Evolutionary conservation across 345 rosid genomes (phyloP).

Genomic region (Pseudoturritis turrita): DNA sequence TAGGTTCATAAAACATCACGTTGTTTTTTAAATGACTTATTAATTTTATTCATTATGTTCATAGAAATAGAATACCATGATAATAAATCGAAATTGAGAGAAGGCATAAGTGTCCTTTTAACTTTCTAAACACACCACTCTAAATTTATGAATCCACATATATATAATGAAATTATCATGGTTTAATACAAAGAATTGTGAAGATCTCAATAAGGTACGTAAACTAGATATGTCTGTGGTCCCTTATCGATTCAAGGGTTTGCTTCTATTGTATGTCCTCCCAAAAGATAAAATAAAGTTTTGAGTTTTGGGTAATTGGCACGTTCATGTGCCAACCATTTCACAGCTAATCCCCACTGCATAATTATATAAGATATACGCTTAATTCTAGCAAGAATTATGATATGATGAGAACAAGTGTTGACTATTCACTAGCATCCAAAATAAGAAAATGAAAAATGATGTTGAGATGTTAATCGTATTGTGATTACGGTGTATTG

Average conservation of each 20-base stretch:
- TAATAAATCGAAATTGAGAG: neutral
- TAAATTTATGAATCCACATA: neutral
- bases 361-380: neutral
- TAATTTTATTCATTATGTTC: neutral
- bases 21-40: neutral
- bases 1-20: neutral
- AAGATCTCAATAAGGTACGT: constrained; percentile 19
- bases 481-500: neutral
- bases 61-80: neutral
- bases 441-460: constrained; percentile 1
- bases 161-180: neutral
- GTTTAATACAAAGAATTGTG: constrained; percentile 8
- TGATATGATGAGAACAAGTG: neutral
- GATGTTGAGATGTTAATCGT: neutral
- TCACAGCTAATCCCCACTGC: constrained; percentile 29
- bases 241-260: constrained; percentile 22
- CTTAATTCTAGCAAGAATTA: neutral
- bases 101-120: neutral
- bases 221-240: constrained; percentile 19
- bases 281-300: constrained; percentile 8
- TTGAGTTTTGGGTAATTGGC: constrained; percentile 17
- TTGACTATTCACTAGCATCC: constrained; percentile 18
- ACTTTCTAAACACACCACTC: neutral
- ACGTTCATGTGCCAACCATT: constrained; percentile 30
- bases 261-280: constrained; percentile 14